phyloP scores from a whole-genome alignment of 495 filamentous ascomycete genomes.

The Hypoxylon subgilvum region DNA sequence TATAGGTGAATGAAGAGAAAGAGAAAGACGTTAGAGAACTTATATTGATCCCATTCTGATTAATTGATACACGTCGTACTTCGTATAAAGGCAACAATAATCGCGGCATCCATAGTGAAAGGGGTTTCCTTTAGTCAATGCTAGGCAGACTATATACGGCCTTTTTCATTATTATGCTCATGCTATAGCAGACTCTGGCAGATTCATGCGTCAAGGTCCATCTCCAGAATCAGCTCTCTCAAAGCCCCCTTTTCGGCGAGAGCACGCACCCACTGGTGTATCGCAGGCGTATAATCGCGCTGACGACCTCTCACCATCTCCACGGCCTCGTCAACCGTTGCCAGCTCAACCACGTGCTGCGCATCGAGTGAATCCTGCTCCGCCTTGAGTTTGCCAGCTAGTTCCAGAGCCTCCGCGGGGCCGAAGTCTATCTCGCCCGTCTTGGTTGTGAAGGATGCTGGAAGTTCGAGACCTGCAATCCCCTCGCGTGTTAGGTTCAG shows the following conservation, averaged over 20 bases:
- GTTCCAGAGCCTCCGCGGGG: constrained; percentile 15
- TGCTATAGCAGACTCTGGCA: no score
- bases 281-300: constrained; percentile 49
- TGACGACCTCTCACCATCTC: constrained; percentile 42
- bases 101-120: no score
- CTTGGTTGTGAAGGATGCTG: constrained; percentile 5
- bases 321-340: constrained; percentile 28
- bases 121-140: no score
- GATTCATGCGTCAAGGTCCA: not conserved
- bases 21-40: no score
- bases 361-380: constrained; percentile 38
- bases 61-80: no score
- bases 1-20: no score
- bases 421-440: constrained; percentile 11
- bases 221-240: constrained; percentile 39
- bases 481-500: constrained; percentile 31
- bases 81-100: no score
- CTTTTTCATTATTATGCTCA: no score
- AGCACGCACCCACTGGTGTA: constrained; percentile 53
- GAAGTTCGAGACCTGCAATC: constrained; percentile 10
- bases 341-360: constrained; percentile 35
- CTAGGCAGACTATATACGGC: no score
- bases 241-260: constrained; percentile 51
- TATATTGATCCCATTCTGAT: no score
- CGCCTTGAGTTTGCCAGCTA: constrained; percentile 22